Conservation (phyloP, 768 basidiomycete genomes). For the Calocybe indica region DNA sequence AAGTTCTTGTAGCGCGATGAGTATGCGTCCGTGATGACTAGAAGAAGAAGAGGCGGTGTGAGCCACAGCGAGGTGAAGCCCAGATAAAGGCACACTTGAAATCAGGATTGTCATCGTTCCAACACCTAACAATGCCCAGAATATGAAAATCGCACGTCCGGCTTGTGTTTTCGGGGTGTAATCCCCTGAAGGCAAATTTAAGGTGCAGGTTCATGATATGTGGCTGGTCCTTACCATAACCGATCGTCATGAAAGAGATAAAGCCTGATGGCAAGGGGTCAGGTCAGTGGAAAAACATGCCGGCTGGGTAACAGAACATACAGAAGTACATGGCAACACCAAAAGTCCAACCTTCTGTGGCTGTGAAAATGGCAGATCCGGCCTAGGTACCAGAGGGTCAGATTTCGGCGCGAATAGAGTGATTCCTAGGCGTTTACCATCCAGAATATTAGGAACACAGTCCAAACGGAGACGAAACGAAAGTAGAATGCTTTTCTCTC, state of each 20-base stretch:
- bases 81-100: constrained; percentile 42
- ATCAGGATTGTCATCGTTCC: constrained; percentile 72
- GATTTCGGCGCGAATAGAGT: background rate
- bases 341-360: constrained; percentile 67
- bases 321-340: constrained; percentile 69
- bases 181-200: constrained; percentile 38
- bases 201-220: background rate
- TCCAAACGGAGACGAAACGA: constrained; percentile 52
- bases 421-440: constrained; percentile 32
- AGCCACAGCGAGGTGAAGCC: background rate
- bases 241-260: constrained; percentile 68
- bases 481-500: constrained; percentile 52
- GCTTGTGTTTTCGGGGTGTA: constrained; percentile 54
- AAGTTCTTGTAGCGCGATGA: constrained; percentile 58
- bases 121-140: constrained; percentile 75
- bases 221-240: constrained; percentile 38
- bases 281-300: background rate
- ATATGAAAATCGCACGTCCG: constrained; percentile 71
- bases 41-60: background rate
- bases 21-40: constrained; percentile 64
- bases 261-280: constrained; percentile 40
- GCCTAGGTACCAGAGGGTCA: constrained; percentile 28
- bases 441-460: constrained; percentile 76
- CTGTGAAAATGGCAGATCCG: constrained; percentile 63
- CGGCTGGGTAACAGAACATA: constrained; percentile 21